Percentiles rank a stretch among this genome's conserved stretches.
Conservation (phyloP, 306 rosid species). For the Dalbergia cultrata region DNA sequence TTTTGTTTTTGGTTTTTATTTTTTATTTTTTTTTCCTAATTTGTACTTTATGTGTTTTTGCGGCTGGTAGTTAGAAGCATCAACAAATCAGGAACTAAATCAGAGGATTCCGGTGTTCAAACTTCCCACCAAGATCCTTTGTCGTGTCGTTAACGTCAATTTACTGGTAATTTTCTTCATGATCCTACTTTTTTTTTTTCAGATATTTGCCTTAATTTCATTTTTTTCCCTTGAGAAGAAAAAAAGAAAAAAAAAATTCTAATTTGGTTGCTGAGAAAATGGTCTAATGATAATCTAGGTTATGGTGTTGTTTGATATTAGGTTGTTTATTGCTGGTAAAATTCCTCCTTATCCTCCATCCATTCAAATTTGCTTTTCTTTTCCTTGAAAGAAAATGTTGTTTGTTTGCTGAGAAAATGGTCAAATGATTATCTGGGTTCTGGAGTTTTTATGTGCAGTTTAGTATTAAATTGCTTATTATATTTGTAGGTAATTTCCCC, state of each 20-base stretch:
- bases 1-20: not conserved
- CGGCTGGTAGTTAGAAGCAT: slow-evolving; percentile 78
- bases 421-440: slow-evolving; percentile 15
- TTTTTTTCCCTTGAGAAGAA: not conserved
- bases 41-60: slow-evolving; percentile 29
- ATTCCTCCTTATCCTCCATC: not conserved
- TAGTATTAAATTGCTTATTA: not conserved
- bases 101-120: slow-evolving; percentile 78
- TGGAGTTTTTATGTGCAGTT: not conserved
- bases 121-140: slow-evolving; percentile 80
- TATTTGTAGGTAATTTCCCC: slow-evolving; percentile 54
- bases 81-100: slow-evolving; percentile 80
- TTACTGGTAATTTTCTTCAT: slow-evolving; percentile 63
- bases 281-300: not conserved
- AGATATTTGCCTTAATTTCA: no score
- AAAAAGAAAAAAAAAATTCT: not conserved
- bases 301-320: not conserved
- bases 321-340: not conserved
- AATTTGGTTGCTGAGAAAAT: slow-evolving; percentile 33
- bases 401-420: slow-evolving; percentile 35
- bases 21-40: not conserved
- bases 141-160: slow-evolving; percentile 67
- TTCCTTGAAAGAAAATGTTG: slow-evolving; percentile 5
- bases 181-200: not conserved
- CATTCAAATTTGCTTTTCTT: not conserved